Conservation (phyloP, 257 asterid genomes). For the Cinchona pubescens region DNA sequence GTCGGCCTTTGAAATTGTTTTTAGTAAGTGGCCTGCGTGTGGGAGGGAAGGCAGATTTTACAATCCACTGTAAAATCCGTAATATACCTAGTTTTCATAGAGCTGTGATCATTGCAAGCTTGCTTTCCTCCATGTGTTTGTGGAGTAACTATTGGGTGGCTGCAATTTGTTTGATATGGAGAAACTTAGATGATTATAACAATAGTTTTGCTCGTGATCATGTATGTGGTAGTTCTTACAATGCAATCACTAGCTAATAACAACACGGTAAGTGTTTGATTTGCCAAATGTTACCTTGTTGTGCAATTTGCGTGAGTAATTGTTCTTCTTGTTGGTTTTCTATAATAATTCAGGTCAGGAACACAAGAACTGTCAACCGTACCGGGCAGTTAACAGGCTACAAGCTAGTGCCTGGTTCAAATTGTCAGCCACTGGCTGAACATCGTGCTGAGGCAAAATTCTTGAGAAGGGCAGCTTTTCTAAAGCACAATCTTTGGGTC, state of each 20-base stretch:
- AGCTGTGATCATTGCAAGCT: not conserved
- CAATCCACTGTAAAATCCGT: too few relatives aligned
- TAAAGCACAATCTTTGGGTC: constrained; percentile 95
- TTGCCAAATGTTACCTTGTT: not conserved
- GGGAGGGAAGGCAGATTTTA: too few relatives aligned
- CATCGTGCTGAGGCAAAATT: constrained; percentile 90
- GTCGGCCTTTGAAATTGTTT: too few relatives aligned
- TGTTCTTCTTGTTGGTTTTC: not conserved
- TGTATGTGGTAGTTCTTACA: not conserved
- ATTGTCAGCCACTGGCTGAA: constrained; percentile 86
- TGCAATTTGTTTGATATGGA: too few relatives aligned
- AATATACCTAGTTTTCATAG: not conserved
- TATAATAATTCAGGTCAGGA: constrained; percentile 52
- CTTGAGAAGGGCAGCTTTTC: constrained; percentile 85
- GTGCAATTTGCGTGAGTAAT: not conserved
- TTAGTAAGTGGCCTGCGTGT: too few relatives aligned
- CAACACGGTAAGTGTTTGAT: not conserved
- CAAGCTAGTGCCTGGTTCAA: constrained; percentile 87
- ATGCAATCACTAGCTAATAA: not conserved
- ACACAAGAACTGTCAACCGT: constrained; percentile 80
- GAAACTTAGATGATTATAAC: too few relatives aligned
- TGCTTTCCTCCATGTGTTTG: not conserved
- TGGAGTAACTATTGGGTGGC: not conserved
- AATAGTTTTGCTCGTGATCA: not conserved
- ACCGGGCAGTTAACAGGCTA: constrained; percentile 89